These are phyloP conservation scores for Globisporangium echinulatum DNA, from an alignment of 352 stramenopile species.

Conservation along the genomic window DNA sequence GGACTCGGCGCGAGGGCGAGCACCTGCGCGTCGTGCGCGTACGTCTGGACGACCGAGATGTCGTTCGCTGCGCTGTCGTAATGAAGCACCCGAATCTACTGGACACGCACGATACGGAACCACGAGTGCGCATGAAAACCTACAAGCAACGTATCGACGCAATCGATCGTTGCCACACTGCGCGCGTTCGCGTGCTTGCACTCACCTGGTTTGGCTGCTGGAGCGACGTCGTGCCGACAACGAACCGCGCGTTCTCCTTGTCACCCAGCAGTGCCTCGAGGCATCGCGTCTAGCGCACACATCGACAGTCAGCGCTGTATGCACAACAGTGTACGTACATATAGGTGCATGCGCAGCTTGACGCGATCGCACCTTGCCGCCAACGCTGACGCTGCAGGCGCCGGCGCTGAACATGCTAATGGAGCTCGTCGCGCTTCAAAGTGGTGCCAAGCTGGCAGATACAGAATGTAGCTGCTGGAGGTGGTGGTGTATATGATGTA, in stretches of 20 bases:
- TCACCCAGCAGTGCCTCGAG: conserved; percentile 63
- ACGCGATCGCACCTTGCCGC: conserved; percentile 20
- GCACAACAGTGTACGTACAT: no score
- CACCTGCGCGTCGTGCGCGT: conserved; percentile 40
- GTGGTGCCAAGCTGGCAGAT: not conserved
- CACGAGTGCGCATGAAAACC: not conserved
- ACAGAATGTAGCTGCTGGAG: no score
- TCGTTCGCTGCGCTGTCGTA: conserved; percentile 35
- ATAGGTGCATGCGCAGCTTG: no score
- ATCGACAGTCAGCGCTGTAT: not conserved
- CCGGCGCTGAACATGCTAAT: conserved; percentile 23
- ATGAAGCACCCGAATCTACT: conserved; percentile 57
- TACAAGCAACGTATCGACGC: no score
- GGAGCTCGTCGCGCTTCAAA: conserved; percentile 5
- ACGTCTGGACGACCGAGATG: conserved; percentile 30
- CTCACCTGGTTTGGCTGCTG: conserved; percentile 60
- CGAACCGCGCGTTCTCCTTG: conserved; percentile 55
- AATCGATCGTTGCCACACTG: not conserved
- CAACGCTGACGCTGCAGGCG: conserved; percentile 36
- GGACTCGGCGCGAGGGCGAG: conserved; percentile 44
- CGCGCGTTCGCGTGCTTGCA: conserved; percentile 6
- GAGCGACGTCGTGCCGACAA: conserved; percentile 57
- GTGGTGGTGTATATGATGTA: not conserved
- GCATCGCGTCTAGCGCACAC: conserved; percentile 35
- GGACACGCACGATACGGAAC: no score